phyloP scores from a whole-genome alignment of 148 eudicot species.

The Rhododendron griersonianum region DNA sequence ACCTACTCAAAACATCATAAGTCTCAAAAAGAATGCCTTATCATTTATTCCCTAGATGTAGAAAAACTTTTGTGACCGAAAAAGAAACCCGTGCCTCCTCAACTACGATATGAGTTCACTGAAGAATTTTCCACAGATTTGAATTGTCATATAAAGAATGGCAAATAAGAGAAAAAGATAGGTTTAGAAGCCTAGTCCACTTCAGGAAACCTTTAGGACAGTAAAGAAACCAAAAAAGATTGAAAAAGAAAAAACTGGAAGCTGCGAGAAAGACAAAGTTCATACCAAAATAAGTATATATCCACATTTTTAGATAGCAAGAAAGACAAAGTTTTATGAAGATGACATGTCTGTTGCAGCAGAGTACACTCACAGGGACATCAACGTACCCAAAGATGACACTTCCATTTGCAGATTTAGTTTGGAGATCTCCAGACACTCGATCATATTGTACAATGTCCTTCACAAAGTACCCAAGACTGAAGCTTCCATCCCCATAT shows the following conservation, averaged over 20 bases:
- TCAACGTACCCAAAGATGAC: conserved; percentile 75
- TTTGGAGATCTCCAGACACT: conserved; percentile 92
- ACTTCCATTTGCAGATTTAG: conserved; percentile 78
- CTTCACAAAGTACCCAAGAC: conserved; percentile 79
- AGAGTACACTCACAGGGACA: neutral
- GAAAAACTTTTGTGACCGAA: neutral
- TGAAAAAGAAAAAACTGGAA: neutral
- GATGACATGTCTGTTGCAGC: neutral
- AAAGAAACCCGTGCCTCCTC: neutral
- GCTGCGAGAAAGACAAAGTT: neutral
- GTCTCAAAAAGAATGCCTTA: neutral
- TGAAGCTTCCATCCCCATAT: conserved; percentile 86
- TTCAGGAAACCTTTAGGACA: neutral
- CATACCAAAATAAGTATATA: neutral
- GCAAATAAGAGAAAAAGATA: neutral
- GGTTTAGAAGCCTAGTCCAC: neutral
- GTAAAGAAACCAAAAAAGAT: neutral
- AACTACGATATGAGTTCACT: neutral
- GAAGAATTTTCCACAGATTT: neutral
- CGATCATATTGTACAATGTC: conserved; percentile 84
- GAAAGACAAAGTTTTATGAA: neutral
- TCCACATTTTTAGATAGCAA: neutral
- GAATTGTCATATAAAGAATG: neutral
- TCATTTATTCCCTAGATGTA: neutral
- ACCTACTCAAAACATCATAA: conserved; percentile 33